Percentiles rank a stretch among this genome's conserved stretches.
These are phyloP conservation scores for Fistulifera solaris DNA, from an alignment of 108 stramenopile species.

Conservation along the genomic window DNA sequence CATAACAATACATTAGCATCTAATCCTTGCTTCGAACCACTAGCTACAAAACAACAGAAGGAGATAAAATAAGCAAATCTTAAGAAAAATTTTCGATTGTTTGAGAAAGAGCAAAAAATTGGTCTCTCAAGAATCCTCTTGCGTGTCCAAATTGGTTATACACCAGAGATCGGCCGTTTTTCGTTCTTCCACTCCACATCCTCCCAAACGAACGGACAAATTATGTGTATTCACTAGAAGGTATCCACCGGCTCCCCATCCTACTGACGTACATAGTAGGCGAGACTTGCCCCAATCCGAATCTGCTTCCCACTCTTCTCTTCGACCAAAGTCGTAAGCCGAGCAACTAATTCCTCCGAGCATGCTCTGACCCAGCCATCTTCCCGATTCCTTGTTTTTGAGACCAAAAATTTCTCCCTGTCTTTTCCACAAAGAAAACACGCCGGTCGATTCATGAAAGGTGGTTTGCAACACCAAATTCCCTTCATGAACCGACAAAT, in stretches of 20 bases:
- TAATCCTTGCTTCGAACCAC: too few relatives aligned
- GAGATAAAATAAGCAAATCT: too few relatives aligned
- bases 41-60: too few relatives aligned
- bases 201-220: constrained; percentile 10
- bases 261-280: constrained; percentile 39
- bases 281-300: constrained; percentile 24
- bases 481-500: constrained; percentile 20
- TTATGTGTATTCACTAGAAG: constrained; percentile 11
- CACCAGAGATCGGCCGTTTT: constrained; percentile 37
- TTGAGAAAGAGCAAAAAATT: too few relatives aligned
- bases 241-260: constrained; percentile 52
- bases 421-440: constrained; percentile 40
- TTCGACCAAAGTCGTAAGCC: constrained; percentile 27
- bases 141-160: not conserved
- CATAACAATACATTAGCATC: too few relatives aligned
- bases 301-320: constrained; percentile 52
- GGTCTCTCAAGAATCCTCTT: too few relatives aligned
- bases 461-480: constrained; percentile 1
- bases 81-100: too few relatives aligned
- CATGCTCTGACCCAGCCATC: constrained; percentile 43
- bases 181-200: constrained; percentile 24
- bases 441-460: constrained; percentile 26
- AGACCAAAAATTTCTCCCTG: constrained; percentile 37
- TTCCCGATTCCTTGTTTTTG: constrained; percentile 26
- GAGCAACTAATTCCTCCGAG: constrained; percentile 34